Evolutionary conservation across 1,284 basidiomycete species (phyloP).

Genomic region (Heterobasidion occidentale): DNA sequence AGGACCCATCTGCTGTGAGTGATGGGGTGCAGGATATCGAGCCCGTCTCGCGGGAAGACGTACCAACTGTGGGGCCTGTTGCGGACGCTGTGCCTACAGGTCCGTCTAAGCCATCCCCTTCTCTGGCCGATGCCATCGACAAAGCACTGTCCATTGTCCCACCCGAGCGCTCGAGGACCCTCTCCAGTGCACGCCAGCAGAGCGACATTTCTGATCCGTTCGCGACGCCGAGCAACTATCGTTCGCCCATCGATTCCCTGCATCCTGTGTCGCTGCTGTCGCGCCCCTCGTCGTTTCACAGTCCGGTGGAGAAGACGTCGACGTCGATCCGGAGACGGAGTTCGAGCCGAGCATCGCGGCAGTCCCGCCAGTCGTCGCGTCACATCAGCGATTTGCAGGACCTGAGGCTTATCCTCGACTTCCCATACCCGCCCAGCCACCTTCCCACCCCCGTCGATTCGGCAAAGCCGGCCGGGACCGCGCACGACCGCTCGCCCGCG

Average conservation of each 20-base stretch:
- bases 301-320: slow-evolving; percentile 1
- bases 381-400: slow-evolving; percentile 4
- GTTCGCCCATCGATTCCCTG: slow-evolving; percentile 2
- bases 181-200: neutral
- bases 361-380: slow-evolving; percentile 8
- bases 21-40: slow-evolving; percentile 42
- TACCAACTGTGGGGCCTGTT: slow-evolving; percentile 16
- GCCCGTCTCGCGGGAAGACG: slow-evolving; percentile 40
- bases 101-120: neutral
- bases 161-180: slow-evolving; percentile 9
- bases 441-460: slow-evolving; percentile 27
- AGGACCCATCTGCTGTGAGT: slow-evolving; percentile 10
- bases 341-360: slow-evolving; percentile 11
- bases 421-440: slow-evolving; percentile 24
- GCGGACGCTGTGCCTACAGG: neutral
- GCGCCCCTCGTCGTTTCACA: slow-evolving; percentile 1
- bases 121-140: neutral
- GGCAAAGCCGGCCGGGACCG: slow-evolving; percentile 7
- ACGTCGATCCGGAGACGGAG: slow-evolving; percentile 6
- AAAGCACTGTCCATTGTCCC: slow-evolving; percentile 4
- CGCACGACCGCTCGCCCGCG: neutral
- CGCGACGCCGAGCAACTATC: slow-evolving; percentile 5
- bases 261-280: slow-evolving; percentile 1
- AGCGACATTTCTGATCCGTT: slow-evolving; percentile 1
- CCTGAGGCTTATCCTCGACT: slow-evolving; percentile 12